Conservation (phyloP, 257 asterid species). For the Capsicum baccatum region DNA sequence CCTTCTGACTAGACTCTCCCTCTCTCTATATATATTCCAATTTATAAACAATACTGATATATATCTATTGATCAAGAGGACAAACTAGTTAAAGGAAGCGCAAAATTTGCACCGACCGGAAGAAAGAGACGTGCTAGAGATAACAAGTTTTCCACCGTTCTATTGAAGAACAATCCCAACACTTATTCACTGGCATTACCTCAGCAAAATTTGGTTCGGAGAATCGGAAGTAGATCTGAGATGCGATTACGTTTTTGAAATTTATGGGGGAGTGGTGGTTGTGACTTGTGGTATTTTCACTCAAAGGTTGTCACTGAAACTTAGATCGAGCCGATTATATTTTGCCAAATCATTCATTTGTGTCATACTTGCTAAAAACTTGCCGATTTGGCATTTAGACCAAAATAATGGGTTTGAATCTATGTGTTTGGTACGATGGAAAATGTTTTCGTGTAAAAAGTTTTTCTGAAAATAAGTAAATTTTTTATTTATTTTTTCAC, state of each 20-base stretch:
- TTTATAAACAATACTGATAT: too few relatives aligned
- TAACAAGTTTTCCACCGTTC: background rate
- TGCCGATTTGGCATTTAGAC: background rate
- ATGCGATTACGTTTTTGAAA: background rate
- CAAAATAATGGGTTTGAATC: background rate
- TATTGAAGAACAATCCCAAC: background rate
- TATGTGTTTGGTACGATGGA: too few relatives aligned
- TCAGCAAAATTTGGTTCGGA: conserved; percentile 4
- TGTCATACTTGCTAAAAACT: background rate
- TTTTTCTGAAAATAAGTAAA: too few relatives aligned
- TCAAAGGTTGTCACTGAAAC: background rate
- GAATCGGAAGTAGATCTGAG: background rate
- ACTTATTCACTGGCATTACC: background rate
- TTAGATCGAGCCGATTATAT: background rate
- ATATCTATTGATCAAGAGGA: background rate
- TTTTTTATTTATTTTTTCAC: too few relatives aligned
- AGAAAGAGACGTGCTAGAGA: conserved; percentile 22
- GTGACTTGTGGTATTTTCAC: background rate
- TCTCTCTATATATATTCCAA: too few relatives aligned
- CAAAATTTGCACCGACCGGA: background rate
- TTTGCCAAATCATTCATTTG: background rate
- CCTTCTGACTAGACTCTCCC: background rate
- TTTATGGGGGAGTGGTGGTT: background rate
- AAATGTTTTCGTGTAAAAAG: too few relatives aligned
- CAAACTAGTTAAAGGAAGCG: background rate